A percentile compares a stretch with the other conserved stretches of the same genome.
Evolutionary conservation across 495 filamentous ascomycete species (phyloP).

Genomic region (Talaromyces stipitatus): DNA sequence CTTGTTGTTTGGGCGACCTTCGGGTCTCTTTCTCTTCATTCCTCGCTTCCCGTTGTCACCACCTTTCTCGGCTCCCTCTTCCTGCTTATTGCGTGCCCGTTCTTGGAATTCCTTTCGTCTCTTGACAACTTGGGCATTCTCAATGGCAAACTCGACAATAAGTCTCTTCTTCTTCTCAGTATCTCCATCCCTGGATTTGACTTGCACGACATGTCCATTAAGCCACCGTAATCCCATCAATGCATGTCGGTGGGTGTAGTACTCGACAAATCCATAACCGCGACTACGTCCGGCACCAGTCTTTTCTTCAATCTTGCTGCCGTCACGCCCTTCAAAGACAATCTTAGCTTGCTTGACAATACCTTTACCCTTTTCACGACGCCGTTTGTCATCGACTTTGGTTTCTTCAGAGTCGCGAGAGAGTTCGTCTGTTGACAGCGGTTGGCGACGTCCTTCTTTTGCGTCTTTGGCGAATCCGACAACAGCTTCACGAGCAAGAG

Average conservation of each 20-base stretch:
- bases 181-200: conserved; percentile 27
- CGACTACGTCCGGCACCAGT: conserved; percentile 70
- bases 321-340: conserved; percentile 78
- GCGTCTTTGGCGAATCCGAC: conserved; percentile 92
- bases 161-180: conserved; percentile 65
- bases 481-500: conserved; percentile 78
- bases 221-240: conserved; percentile 93
- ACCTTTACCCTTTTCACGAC: conserved; percentile 80
- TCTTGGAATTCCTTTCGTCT: conserved; percentile 65
- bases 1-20: conserved; percentile 16
- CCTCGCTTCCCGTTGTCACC: conserved; percentile 15
- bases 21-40: conserved; percentile 37
- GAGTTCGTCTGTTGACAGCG: conserved; percentile 81
- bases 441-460: conserved; percentile 60
- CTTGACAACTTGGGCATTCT: conserved; percentile 89
- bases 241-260: conserved; percentile 86
- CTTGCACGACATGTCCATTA: conserved; percentile 69
- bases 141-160: conserved; percentile 96
- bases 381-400: conserved; percentile 62
- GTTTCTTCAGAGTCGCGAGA: conserved; percentile 71
- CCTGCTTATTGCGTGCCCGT: conserved; percentile 40
- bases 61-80: conserved; percentile 18
- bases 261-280: conserved; percentile 98
- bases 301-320: conserved; percentile 68
- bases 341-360: conserved; percentile 94